These are phyloP conservation scores for Solioccasus polychromus DNA, from an alignment of 768 basidiomycete genomes.

Conservation along the genomic window DNA sequence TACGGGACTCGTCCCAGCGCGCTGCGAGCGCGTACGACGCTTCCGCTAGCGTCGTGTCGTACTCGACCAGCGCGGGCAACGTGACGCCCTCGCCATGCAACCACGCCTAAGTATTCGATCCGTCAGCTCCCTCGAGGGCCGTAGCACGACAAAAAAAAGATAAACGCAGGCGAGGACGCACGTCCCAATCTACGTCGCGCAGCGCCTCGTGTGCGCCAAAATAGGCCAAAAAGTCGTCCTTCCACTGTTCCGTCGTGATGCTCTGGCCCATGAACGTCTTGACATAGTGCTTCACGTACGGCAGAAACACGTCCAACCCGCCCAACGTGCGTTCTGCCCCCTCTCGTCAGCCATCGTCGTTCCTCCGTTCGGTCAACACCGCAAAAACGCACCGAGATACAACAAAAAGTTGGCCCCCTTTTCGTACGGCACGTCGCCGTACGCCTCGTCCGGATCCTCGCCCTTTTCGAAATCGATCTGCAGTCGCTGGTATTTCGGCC, in stretches of 20 bases:
- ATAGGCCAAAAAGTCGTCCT: constrained; percentile 70
- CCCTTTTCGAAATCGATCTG: constrained; percentile 71
- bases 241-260: constrained; percentile 84
- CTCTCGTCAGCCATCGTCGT: constrained; percentile 7
- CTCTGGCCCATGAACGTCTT: constrained; percentile 77
- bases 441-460: constrained; percentile 79
- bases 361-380: not conserved
- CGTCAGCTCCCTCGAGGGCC: too few relatives aligned
- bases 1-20: constrained; percentile 68
- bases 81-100: constrained; percentile 73
- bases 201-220: constrained; percentile 60
- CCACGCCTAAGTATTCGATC: too few relatives aligned
- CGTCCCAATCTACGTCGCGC: constrained; percentile 75
- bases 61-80: constrained; percentile 72
- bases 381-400: constrained; percentile 61
- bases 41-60: constrained; percentile 69
- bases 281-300: constrained; percentile 82
- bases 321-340: constrained; percentile 14
- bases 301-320: constrained; percentile 64
- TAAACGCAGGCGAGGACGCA: too few relatives aligned
- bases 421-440: constrained; percentile 75
- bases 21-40: constrained; percentile 69
- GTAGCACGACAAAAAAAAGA: too few relatives aligned
- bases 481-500: constrained; percentile 71
- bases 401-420: constrained; percentile 88